Conservation (phyloP, 2,329 filamentous ascomycete species). For the Hypoxylon sp. region DNA sequence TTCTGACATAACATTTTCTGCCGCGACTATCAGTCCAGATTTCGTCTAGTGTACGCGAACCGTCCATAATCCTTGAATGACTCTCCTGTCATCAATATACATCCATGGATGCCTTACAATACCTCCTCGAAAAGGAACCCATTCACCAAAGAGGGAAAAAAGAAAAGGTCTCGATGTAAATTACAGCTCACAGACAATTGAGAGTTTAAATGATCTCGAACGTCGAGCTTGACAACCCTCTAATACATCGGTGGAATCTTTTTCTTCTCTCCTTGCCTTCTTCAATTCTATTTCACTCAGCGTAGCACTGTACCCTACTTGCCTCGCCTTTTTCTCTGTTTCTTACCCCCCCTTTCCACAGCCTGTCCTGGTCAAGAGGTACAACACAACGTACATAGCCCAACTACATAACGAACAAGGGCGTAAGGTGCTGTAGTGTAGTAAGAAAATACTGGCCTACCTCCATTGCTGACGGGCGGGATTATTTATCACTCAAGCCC, state of each 20-base stretch:
- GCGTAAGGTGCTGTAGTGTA: constrained; percentile 26
- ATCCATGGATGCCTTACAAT: no score
- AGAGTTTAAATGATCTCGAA: background rate
- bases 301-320: constrained; percentile 17
- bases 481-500: constrained; percentile 41
- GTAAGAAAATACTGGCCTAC: constrained; percentile 14
- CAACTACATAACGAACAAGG: constrained; percentile 27
- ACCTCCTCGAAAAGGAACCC: background rate
- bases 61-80: constrained; percentile 5
- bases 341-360: constrained; percentile 34
- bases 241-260: constrained; percentile 18
- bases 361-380: constrained; percentile 27
- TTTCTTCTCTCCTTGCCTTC: constrained; percentile 10
- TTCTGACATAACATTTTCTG: constrained; percentile 10
- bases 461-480: constrained; percentile 38
- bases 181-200: background rate
- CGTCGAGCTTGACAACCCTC: constrained; percentile 10
- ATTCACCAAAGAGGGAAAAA: background rate
- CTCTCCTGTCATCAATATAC: constrained; percentile 11
- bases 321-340: constrained; percentile 24
- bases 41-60: constrained; percentile 11
- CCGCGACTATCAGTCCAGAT: constrained; percentile 9
- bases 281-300: constrained; percentile 12
- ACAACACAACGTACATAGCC: constrained; percentile 30
- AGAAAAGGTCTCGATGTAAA: background rate